Conservation (phyloP, 257 asterid species). For the Solanum habrochaites region DNA sequence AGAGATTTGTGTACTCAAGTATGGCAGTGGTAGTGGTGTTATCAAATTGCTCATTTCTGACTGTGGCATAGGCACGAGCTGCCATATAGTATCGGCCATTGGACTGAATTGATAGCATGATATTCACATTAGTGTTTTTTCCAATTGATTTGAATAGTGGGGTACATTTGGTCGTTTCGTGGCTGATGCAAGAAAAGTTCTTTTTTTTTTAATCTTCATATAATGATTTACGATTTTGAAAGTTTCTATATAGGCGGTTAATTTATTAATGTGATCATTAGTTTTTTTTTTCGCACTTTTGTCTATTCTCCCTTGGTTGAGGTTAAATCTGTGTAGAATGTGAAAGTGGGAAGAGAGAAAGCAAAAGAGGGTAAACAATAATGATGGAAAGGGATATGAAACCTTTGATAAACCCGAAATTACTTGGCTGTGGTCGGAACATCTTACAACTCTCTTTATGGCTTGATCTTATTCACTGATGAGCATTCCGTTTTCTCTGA, state of each 20-base stretch:
- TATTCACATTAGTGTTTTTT: conserved; percentile 47
- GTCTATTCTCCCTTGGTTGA: background rate
- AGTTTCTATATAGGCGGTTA: no score
- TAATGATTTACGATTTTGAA: background rate
- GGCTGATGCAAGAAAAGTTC: background rate
- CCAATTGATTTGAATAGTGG: conserved; percentile 7
- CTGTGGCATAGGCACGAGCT: conserved; percentile 37
- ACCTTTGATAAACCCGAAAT: background rate
- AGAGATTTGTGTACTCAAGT: background rate
- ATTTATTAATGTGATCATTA: background rate
- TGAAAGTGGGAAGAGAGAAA: background rate
- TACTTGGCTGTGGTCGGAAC: background rate
- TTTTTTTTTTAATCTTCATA: background rate
- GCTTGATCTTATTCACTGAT: background rate
- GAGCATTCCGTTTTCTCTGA: background rate
- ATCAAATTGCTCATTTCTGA: conserved; percentile 35
- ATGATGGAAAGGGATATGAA: background rate
- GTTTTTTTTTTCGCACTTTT: background rate
- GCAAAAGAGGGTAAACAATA: background rate
- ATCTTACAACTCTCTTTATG: background rate
- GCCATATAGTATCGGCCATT: conserved; percentile 48
- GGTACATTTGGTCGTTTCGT: background rate
- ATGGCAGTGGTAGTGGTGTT: conserved; percentile 47
- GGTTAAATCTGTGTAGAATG: background rate
- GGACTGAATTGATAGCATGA: conserved; percentile 38